Conservation (phyloP, 257 asterid species). For the Ballota nigra region DNA sequence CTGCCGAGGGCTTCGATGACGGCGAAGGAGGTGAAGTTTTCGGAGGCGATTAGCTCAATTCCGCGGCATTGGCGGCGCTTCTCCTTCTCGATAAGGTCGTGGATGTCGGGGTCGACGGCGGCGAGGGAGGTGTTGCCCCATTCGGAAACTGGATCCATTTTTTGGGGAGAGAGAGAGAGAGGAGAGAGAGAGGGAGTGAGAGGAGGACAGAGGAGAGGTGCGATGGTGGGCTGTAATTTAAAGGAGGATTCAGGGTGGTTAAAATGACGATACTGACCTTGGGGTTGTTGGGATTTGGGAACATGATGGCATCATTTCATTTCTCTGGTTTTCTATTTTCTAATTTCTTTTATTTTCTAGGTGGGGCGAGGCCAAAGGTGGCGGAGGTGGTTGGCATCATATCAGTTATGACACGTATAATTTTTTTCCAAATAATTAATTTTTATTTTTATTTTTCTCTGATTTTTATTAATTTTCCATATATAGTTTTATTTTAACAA, state of each 20-base stretch:
- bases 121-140: constrained; percentile 58
- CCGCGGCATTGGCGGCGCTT: constrained; percentile 71
- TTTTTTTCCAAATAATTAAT: too few relatives aligned
- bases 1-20: constrained; percentile 63
- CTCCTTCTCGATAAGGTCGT: constrained; percentile 62
- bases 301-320: neutral
- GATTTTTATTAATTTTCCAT: too few relatives aligned
- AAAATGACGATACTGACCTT: constrained; percentile 25
- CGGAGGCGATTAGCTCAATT: constrained; percentile 74
- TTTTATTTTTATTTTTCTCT: too few relatives aligned
- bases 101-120: constrained; percentile 51
- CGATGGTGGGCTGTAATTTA: constrained; percentile 15
- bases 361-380: neutral
- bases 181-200: neutral
- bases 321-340: neutral
- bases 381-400: too few relatives aligned
- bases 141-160: constrained; percentile 53
- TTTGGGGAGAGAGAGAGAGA: neutral
- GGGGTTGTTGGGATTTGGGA: constrained; percentile 25
- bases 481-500: too few relatives aligned
- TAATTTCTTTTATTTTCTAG: neutral
- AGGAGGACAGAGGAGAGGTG: neutral
- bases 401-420: too few relatives aligned
- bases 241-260: neutral
- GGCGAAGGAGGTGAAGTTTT: constrained; percentile 82